phyloP scores from a whole-genome alignment of 352 stramenopile genomes.

The Phytophthora pistaciae region DNA sequence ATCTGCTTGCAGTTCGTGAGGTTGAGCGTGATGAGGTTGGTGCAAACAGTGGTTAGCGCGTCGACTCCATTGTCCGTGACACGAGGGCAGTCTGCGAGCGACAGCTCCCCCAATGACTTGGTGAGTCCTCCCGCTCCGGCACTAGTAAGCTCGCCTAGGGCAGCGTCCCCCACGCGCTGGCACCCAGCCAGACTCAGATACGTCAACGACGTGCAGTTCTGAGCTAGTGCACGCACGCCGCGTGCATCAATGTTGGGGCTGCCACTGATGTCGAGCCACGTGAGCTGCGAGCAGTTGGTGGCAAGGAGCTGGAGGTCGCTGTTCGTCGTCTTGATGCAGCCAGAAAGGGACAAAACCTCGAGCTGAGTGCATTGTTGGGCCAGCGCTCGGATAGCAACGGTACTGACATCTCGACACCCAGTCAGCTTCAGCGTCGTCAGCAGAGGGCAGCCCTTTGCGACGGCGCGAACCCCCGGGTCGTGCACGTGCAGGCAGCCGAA shows the following conservation, averaged over 20 bases:
- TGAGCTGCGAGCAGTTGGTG: conserved; percentile 58
- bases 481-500: conserved; percentile 92
- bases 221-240: conserved; percentile 70
- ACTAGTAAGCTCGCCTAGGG: conserved; percentile 54
- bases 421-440: conserved; percentile 91
- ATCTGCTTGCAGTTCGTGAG: conserved; percentile 83
- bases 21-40: conserved; percentile 88
- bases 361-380: conserved; percentile 77
- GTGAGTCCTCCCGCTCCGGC: conserved; percentile 27
- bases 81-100: conserved; percentile 69
- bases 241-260: conserved; percentile 70
- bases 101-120: conserved; percentile 55
- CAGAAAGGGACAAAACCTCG: conserved; percentile 81
- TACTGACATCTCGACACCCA: conserved; percentile 86
- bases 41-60: conserved; percentile 61
- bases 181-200: conserved; percentile 87
- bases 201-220: conserved; percentile 59
- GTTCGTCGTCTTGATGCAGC: conserved; percentile 86
- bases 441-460: conserved; percentile 84
- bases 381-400: conserved; percentile 76
- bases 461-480: conserved; percentile 75
- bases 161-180: conserved; percentile 76
- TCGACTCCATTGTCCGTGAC: conserved; percentile 83
- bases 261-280: conserved; percentile 87
- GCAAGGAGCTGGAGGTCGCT: conserved; percentile 69